These are phyloP conservation scores for Thalassiosira profunda DNA, from an alignment of 108 stramenopile species.

Conservation along the genomic window DNA sequence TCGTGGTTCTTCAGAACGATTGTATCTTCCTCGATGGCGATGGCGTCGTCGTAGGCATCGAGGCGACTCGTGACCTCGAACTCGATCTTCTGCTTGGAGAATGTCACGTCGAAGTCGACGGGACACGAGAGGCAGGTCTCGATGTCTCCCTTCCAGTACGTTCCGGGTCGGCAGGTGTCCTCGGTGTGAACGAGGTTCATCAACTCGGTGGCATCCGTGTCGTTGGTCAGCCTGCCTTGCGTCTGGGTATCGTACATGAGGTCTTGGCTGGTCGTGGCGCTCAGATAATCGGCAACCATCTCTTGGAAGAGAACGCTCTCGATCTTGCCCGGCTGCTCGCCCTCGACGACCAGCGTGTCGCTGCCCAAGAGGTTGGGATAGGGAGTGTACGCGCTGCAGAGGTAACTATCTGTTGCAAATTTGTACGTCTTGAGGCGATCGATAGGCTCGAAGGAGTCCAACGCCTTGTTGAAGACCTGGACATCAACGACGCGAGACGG, in stretches of 20 bases:
- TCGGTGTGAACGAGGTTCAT: conserved; percentile 37
- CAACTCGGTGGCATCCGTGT: conserved; percentile 15
- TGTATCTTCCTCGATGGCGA: not conserved
- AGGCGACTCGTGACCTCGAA: conserved; percentile 6
- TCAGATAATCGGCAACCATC: conserved; percentile 39
- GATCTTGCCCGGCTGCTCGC: conserved; percentile 39
- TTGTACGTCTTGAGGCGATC: conserved; percentile 56
- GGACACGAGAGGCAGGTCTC: conserved; percentile 4
- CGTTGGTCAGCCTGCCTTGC: conserved; percentile 37
- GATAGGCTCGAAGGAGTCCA: conserved; percentile 31
- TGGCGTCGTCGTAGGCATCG: not conserved
- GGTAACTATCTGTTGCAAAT: conserved; percentile 54
- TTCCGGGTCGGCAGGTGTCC: conserved; percentile 15
- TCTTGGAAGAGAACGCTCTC: conserved; percentile 34
- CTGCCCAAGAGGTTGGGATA: conserved; percentile 30
- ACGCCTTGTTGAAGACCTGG: conserved; percentile 38
- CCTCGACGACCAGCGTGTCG: conserved; percentile 26
- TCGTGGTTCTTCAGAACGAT: conserved; percentile 7
- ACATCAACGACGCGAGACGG: conserved; percentile 19
- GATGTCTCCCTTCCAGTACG: conserved; percentile 30
- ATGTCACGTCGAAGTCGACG: conserved; percentile 6
- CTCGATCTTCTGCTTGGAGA: conserved; percentile 7
- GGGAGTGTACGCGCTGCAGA: conserved; percentile 46
- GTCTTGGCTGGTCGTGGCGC: not conserved
- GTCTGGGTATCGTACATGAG: conserved; percentile 25